phyloP scores from a whole-genome alignment of 306 rosid genomes.

The Oxytropis ochrocephala region DNA sequence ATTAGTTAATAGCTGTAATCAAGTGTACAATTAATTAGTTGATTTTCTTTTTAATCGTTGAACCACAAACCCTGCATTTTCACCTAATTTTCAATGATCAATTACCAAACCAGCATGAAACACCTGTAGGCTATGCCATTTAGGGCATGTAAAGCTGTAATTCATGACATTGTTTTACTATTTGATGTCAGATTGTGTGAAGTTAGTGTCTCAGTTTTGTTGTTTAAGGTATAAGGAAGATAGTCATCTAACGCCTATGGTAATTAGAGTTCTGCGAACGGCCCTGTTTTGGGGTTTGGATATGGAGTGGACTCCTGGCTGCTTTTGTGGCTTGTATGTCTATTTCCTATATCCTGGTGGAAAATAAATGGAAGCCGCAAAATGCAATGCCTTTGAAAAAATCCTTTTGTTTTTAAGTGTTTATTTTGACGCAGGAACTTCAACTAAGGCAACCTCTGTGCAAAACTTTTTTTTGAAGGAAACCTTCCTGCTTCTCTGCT shows the following conservation, averaged over 20 bases:
- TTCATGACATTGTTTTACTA: background rate
- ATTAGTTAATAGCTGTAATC: background rate
- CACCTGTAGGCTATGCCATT: background rate
- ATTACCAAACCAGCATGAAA: background rate
- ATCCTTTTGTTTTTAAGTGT: slow-evolving; percentile 60
- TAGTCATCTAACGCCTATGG: background rate
- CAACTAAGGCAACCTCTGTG: slow-evolving; percentile 61
- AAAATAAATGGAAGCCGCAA: slow-evolving; percentile 35
- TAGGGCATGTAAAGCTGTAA: background rate
- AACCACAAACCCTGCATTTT: background rate
- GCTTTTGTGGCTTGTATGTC: slow-evolving; percentile 32
- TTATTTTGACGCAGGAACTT: slow-evolving; percentile 95
- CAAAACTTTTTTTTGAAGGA: slow-evolving; percentile 52
- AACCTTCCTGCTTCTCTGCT: slow-evolving; percentile 71
- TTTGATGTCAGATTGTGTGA: background rate
- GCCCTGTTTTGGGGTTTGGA: slow-evolving; percentile 22
- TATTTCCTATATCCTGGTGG: slow-evolving; percentile 32
- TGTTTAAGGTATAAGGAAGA: background rate
- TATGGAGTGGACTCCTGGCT: slow-evolving; percentile 25
- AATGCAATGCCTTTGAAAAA: slow-evolving; percentile 42
- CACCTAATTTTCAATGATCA: background rate
- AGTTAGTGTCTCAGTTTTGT: background rate
- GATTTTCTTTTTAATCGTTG: background rate
- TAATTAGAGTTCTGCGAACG: background rate
- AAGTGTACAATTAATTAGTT: background rate